These are phyloP conservation scores for Eucalyptus pauciflora DNA, from an alignment of 345 rosid species.

Conservation along the genomic window DNA sequence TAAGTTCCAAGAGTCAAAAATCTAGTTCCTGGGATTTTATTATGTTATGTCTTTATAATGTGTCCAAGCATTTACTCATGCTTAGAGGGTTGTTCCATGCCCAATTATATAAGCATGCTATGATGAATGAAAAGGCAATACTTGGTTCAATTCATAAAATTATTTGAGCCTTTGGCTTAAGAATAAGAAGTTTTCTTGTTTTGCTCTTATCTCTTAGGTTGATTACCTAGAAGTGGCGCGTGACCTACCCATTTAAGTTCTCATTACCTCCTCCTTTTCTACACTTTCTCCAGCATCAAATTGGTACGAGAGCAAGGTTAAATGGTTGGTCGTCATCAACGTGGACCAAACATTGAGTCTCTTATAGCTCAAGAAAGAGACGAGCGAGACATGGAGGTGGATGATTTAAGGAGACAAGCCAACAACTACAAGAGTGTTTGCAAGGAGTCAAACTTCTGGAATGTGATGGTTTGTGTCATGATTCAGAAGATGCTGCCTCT, in stretches of 20 bases:
- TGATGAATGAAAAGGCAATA: not conserved
- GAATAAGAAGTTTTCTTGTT: not conserved
- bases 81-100: not conserved
- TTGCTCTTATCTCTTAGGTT: not conserved
- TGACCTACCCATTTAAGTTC: not conserved
- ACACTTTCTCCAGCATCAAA: not conserved
- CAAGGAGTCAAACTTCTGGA: too few species aligned
- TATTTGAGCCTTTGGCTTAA: not conserved
- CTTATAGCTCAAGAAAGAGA: too few species aligned
- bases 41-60: not conserved
- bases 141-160: not conserved
- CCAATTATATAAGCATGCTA: too few species aligned
- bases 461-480: too few species aligned
- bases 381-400: too few species aligned
- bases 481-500: too few species aligned
- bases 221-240: not conserved
- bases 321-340: too few species aligned
- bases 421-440: too few species aligned
- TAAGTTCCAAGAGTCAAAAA: not conserved
- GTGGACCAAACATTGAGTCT: too few species aligned
- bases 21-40: not conserved
- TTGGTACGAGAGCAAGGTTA: too few species aligned
- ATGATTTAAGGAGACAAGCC: too few species aligned
- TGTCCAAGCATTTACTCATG: not conserved
- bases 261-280: not conserved